Conservation (phyloP, 192 early-diverging fungal species). For the Backusella luteola region DNA sequence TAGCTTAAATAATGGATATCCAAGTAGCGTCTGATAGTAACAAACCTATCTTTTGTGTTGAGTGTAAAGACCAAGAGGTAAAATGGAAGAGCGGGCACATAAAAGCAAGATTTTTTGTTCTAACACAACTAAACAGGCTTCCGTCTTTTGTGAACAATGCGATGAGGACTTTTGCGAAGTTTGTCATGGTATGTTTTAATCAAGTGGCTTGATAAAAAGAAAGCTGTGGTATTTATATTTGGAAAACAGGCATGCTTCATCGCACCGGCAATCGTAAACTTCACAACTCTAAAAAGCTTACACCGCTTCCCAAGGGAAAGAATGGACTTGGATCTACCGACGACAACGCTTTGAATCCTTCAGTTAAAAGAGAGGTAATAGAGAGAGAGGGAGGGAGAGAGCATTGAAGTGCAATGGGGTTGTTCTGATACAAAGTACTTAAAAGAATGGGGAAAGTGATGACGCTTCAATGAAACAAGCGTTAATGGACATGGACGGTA, state of each 20-base stretch:
- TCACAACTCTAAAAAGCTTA: conserved; percentile 50
- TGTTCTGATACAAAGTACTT: background rate
- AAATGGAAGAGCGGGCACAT: conserved; percentile 49
- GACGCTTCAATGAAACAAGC: conserved; percentile 11
- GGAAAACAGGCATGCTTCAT: conserved; percentile 62
- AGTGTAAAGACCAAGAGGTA: conserved; percentile 80
- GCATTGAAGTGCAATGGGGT: background rate
- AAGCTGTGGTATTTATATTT: background rate
- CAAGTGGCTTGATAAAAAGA: background rate
- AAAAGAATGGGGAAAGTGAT: conserved; percentile 2
- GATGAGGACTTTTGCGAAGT: conserved; percentile 92
- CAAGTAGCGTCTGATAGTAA: conserved; percentile 1
- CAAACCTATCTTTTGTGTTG: conserved; percentile 61
- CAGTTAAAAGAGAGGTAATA: conserved; percentile 8
- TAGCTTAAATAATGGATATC: background rate
- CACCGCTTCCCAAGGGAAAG: background rate
- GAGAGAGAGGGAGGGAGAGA: background rate
- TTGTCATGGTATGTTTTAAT: conserved; percentile 56
- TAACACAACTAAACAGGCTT: conserved; percentile 52
- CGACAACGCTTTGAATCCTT: background rate
- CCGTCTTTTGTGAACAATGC: conserved; percentile 82
- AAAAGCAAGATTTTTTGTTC: conserved; percentile 59
- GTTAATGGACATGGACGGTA: conserved; percentile 27
- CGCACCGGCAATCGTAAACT: conserved; percentile 69
- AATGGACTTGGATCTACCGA: background rate